A percentile compares a stretch with the other conserved stretches of the same genome.
Evolutionary conservation across 306 rosid genomes (phyloP).

Genomic region (Pyrus communis): DNA sequence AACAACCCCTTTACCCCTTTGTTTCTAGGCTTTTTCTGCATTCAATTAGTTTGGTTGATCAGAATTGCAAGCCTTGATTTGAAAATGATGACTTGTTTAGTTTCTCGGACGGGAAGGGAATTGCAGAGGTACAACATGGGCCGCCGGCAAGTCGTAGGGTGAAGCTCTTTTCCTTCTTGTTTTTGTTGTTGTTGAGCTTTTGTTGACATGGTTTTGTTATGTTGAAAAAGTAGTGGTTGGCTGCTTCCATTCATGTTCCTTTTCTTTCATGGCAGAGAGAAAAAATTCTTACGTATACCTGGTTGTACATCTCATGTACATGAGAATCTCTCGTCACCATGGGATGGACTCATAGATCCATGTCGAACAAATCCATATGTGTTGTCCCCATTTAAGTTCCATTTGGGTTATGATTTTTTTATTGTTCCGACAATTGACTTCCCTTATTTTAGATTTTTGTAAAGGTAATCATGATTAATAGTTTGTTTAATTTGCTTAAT

Average conservation of each 20-base stretch:
- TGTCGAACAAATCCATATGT: neutral
- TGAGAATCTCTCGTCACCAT: neutral
- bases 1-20: neutral
- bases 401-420: neutral
- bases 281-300: neutral
- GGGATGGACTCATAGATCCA: neutral
- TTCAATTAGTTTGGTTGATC: neutral
- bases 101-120: conserved; percentile 83
- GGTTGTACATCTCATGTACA: neutral
- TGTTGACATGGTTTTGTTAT: neutral
- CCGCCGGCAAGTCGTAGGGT: conserved; percentile 97
- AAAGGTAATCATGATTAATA: neutral
- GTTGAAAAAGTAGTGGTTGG: neutral
- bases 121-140: conserved; percentile 86
- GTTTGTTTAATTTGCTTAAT: neutral
- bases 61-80: neutral
- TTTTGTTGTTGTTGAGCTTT: neutral
- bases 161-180: neutral
- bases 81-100: conserved; percentile 52
- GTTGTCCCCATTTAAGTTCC: neutral
- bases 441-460: neutral
- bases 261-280: neutral
- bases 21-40: neutral
- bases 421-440: neutral
- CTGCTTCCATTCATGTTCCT: neutral